A percentile compares a stretch with the other conserved stretches of the same genome.
Conservation (phyloP, 2,329 filamentous ascomycete genomes). For the Phoma sp. region DNA sequence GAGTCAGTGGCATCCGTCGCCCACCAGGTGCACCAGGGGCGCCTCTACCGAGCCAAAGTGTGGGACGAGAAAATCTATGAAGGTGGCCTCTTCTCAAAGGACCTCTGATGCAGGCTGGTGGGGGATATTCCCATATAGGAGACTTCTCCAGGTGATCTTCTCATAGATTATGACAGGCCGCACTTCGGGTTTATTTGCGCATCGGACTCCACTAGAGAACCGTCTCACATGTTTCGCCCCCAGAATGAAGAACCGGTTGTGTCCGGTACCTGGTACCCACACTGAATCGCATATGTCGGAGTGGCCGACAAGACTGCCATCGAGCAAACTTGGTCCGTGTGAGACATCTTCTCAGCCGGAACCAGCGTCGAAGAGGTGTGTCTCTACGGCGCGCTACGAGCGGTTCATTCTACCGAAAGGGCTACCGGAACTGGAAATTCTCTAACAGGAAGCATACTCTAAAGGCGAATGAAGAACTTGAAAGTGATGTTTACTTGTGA, state of each 20-base stretch:
- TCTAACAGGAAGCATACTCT: too few species aligned
- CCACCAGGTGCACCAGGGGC: slow-evolving; percentile 35
- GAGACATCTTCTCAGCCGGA: background rate
- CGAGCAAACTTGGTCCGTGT: background rate
- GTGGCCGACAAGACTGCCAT: background rate
- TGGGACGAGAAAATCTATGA: slow-evolving; percentile 12
- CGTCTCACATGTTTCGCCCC: background rate
- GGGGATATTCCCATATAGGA: background rate
- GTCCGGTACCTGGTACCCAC: background rate
- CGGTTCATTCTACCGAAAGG: too few species aligned
- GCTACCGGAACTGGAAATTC: too few species aligned
- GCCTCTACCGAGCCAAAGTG: background rate
- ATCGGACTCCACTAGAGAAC: background rate
- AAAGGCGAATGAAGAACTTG: too few species aligned
- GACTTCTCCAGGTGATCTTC: background rate
- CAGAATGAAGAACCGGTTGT: background rate
- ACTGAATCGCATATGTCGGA: slow-evolving; percentile 6
- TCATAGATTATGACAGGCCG: background rate
- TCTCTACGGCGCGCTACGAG: too few species aligned
- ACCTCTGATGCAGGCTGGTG: background rate
- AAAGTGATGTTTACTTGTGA: too few species aligned
- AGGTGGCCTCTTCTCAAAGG: background rate
- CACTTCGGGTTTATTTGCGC: background rate
- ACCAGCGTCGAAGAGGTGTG: too few species aligned
- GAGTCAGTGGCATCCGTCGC: slow-evolving; percentile 39